Conservation (phyloP, 345 rosid genomes). For the Erodium maritimum region DNA sequence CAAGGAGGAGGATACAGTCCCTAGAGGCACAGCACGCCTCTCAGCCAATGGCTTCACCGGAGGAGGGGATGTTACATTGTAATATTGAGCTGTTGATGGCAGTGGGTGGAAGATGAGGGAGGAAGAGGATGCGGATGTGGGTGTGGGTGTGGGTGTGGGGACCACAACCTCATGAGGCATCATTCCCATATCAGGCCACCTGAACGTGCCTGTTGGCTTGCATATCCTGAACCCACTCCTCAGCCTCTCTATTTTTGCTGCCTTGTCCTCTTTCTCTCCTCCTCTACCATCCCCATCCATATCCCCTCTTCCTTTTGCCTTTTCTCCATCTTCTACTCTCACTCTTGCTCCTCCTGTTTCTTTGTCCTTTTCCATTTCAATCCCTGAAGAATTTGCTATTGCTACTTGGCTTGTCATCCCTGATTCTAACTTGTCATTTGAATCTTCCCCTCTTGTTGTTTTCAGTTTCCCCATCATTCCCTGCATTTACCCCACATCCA, state of each 20-base stretch:
- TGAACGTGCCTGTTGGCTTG: conserved; percentile 62
- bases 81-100: conserved; percentile 5
- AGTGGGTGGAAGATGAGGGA: conserved; percentile 24
- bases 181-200: conserved; percentile 51
- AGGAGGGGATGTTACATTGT: conserved; percentile 9
- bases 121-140: too few species aligned
- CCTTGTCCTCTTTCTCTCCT: conserved; percentile 25
- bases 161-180: conserved; percentile 3
- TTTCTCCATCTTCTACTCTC: too few species aligned
- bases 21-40: conserved; percentile 17
- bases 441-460: conserved; percentile 21
- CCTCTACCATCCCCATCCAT: too few species aligned
- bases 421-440: conserved; percentile 13
- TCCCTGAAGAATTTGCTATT: conserved; percentile 9
- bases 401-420: conserved; percentile 1
- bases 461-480: conserved; percentile 36
- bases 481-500: conserved; percentile 22
- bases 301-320: too few species aligned
- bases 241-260: conserved; percentile 40
- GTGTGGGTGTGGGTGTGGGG: conserved; percentile 36
- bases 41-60: conserved; percentile 45
- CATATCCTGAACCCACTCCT: conserved; percentile 77
- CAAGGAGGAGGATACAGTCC: conserved; percentile 12
- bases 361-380: conserved; percentile 6
- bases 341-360: conserved; percentile 11